Evolutionary conservation across 495 filamentous ascomycete genomes (phyloP), one percentile per base, ranked within the genome.

Genomic region (Hypoxylon fuscum): DNA sequence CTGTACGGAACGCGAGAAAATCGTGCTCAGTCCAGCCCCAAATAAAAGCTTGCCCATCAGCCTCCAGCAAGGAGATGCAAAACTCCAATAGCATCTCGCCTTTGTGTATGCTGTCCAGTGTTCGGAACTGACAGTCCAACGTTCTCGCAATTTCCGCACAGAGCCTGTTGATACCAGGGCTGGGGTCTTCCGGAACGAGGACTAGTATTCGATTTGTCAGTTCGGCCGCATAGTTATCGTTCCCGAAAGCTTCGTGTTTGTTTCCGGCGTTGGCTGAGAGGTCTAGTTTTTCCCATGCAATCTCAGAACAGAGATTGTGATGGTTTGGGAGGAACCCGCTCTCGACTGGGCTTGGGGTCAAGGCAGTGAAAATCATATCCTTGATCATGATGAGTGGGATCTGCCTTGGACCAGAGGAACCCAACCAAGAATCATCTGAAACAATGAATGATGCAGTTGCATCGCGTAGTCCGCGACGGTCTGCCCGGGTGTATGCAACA

Each of bases 261-360:
- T 25, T 44, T 5, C 15, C 15, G 5, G 37, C 12, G 14, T 38
- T 22, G 7, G 27, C 14, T 23, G 17, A 46, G 8, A n/a, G 1
- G 5, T 62, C 51, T 17, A 69, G 40, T 8, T 54, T 38, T 35
- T 75, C 63, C 73, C 73, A 75, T 14, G 54, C 40, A 35, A 75
- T 63, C 42, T 65, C 44, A 1, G 67, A 69, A 27, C 69, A 72
- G 8, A 75, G 66, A 41, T 67, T 64, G n/a, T 68, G 65, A 29
- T 72, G 53, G 37, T 59, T 74, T 14, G 71, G 63, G 25, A 75
- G 52, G 41, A 74, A 75, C 0, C 45, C 64, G 11, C 54, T 50
- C 12, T 52, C 57, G n/a, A 31, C 31, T 4, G 11, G 34, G 10
- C 27, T 46, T 12, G 18, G 27, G 1, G 22, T n/a, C 29, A 70